Percentiles rank a stretch among this genome's conserved stretches.
phyloP scores from a whole-genome alignment of 1,284 basidiomycete genomes.

The Crucibulum parvulum region DNA sequence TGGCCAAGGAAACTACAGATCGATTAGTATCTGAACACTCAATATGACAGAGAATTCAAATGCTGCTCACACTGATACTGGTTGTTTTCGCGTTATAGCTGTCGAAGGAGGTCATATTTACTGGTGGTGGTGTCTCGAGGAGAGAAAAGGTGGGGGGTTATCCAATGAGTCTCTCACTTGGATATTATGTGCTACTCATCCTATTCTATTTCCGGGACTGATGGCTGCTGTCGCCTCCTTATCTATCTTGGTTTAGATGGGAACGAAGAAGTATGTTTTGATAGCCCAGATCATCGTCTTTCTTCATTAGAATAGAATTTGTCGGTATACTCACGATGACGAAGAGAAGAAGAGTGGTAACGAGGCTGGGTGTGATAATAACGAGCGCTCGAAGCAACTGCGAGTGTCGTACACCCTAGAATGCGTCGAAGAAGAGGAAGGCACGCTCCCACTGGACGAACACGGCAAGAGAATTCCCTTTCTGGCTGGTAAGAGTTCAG shows the following conservation, averaged over 20 bases:
- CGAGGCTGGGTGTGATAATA: too few relatives aligned
- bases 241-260: too few relatives aligned
- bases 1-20: constrained; percentile 56
- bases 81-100: constrained; percentile 47
- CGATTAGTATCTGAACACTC: not conserved
- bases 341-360: too few relatives aligned
- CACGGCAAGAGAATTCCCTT: constrained; percentile 16
- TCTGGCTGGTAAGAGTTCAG: constrained; percentile 2
- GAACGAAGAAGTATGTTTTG: too few relatives aligned
- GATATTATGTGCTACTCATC: not conserved
- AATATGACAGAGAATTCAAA: too few relatives aligned
- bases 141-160: not conserved
- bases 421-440: not conserved
- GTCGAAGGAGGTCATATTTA: constrained; percentile 35
- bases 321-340: too few relatives aligned
- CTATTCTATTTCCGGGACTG: too few relatives aligned
- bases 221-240: too few relatives aligned
- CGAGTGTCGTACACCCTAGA: too few relatives aligned
- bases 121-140: not conserved
- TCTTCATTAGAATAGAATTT: too few relatives aligned
- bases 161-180: not conserved
- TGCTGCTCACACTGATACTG: constrained; percentile 40
- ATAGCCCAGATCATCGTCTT: too few relatives aligned
- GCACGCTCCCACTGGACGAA: constrained; percentile 1
- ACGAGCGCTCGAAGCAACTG: too few relatives aligned